Conservation (phyloP, 2,329 filamentous ascomycete species). For the Botrytis fabae region DNA sequence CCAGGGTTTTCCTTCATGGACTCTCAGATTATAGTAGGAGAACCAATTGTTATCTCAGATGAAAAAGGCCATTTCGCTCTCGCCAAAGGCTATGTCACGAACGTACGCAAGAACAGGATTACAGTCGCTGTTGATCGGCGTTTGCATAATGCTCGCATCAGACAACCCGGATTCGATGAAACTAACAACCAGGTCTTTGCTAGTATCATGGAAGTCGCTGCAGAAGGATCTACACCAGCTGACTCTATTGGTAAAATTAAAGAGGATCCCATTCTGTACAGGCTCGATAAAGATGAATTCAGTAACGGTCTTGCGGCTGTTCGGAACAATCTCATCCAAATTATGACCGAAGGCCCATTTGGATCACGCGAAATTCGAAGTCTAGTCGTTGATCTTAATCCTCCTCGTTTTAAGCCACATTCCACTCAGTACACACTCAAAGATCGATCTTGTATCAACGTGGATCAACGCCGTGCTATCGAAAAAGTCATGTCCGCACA, state of each 20-base stretch:
- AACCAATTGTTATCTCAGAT: slow-evolving; percentile 95
- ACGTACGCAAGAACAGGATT: slow-evolving; percentile 72
- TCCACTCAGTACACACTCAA: slow-evolving; percentile 64
- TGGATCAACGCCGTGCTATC: slow-evolving; percentile 83
- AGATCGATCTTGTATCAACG: slow-evolving; percentile 70
- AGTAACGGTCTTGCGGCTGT: slow-evolving; percentile 96
- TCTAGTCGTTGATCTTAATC: slow-evolving; percentile 74
- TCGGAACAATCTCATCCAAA: slow-evolving; percentile 87
- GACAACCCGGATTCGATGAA: slow-evolving; percentile 73
- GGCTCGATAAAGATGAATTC: slow-evolving; percentile 96
- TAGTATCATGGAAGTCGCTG: slow-evolving; percentile 84
- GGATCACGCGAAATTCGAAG: slow-evolving; percentile 71
- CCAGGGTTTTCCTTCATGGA: slow-evolving; percentile 81
- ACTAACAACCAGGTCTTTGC: slow-evolving; percentile 79
- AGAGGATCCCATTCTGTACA: slow-evolving; percentile 65
- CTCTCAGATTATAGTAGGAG: slow-evolving; percentile 81
- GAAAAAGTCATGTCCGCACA: slow-evolving; percentile 93
- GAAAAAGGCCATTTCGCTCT: slow-evolving; percentile 94
- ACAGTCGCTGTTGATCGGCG: slow-evolving; percentile 88
- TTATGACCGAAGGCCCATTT: slow-evolving; percentile 79
- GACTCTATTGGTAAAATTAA: slow-evolving; percentile 54
- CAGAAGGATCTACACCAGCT: slow-evolving; percentile 54
- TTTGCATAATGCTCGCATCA: slow-evolving; percentile 81
- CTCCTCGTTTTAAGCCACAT: slow-evolving; percentile 70
- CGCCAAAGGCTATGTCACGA: slow-evolving; percentile 85